Conservation (phyloP, 2,329 filamentous ascomycete genomes). For the Colletotrichum sojae region DNA sequence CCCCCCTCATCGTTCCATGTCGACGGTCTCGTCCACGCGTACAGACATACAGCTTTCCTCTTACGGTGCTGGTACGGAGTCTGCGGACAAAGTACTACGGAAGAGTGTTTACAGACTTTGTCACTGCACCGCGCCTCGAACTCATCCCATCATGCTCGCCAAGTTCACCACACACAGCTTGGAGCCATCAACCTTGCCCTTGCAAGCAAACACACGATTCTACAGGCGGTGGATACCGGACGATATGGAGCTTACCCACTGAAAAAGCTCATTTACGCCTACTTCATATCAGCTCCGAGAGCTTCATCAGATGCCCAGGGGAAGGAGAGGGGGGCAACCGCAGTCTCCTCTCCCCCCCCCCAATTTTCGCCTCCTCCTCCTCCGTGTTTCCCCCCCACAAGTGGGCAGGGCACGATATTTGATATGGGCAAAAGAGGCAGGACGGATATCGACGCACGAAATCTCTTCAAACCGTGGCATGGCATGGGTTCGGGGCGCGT, state of each 20-base stretch:
- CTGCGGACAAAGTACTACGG: too few relatives aligned
- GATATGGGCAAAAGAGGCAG: slow-evolving; percentile 28
- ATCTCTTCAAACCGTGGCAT: slow-evolving; percentile 25
- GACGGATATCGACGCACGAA: slow-evolving; percentile 30
- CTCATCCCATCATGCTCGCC: slow-evolving; percentile 12
- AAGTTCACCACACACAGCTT: background rate
- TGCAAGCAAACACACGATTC: slow-evolving; percentile 3
- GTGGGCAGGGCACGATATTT: background rate
- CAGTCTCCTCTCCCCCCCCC: background rate
- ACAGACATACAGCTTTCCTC: background rate
- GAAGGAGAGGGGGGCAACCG: background rate
- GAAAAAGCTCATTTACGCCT: slow-evolving; percentile 25
- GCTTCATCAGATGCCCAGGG: slow-evolving; percentile 10
- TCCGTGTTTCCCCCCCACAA: slow-evolving; percentile 7
- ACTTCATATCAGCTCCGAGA: slow-evolving; percentile 6
- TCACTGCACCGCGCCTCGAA: background rate
- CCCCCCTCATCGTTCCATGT: slow-evolving; percentile 9
- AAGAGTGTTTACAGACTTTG: too few relatives aligned
- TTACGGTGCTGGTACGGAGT: too few relatives aligned
- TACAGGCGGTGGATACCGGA: slow-evolving; percentile 13
- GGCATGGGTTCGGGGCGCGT: slow-evolving; percentile 13
- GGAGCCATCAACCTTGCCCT: slow-evolving; percentile 28
- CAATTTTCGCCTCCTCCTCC: background rate
- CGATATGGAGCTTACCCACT: slow-evolving; percentile 17
- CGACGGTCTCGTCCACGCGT: background rate